A percentile compares a stretch with the other conserved stretches of the same genome.
Conservation (phyloP, 2,329 filamentous ascomycete species). For the Penicillium brasilianum region DNA sequence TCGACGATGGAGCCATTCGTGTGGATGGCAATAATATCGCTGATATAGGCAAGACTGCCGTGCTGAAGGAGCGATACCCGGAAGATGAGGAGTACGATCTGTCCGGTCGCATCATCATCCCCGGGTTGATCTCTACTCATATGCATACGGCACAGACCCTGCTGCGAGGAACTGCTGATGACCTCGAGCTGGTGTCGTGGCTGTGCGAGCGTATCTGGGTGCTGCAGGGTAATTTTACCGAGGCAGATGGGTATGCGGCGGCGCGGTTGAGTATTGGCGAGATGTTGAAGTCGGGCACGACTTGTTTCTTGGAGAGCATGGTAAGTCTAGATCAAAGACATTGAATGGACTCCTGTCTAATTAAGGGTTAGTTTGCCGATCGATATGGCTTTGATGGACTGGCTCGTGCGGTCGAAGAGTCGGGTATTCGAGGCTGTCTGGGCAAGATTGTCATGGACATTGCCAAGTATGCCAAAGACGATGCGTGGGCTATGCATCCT, state of each 20-base stretch:
- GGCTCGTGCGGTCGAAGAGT: conserved; percentile 50
- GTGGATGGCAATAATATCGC: conserved; percentile 48
- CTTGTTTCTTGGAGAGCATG: conserved; percentile 60
- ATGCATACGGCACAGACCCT: conserved; percentile 56
- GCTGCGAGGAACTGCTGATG: conserved; percentile 56
- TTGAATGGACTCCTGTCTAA: neutral
- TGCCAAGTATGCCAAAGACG: conserved; percentile 50
- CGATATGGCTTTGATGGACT: conserved; percentile 55
- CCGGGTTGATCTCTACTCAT: conserved; percentile 58
- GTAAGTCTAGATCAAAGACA: conserved; percentile 32
- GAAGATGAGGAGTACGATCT: conserved; percentile 42
- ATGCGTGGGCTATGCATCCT: conserved; percentile 51
- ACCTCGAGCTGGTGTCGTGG: conserved; percentile 57
- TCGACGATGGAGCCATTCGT: conserved; percentile 54
- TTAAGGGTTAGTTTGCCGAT: conserved; percentile 48
- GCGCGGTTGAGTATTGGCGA: conserved; percentile 56
- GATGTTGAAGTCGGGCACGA: conserved; percentile 58
- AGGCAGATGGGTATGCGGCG: conserved; percentile 56
- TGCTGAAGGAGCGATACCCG: conserved; percentile 39
- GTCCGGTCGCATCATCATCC: conserved; percentile 53
- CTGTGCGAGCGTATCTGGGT: conserved; percentile 59
- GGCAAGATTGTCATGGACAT: conserved; percentile 54
- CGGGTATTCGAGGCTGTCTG: conserved; percentile 52
- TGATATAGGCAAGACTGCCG: conserved; percentile 50
- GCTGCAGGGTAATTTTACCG: conserved; percentile 52